Conservation (phyloP, 257 asterid genomes). For the Jacaranda mimosifolia region DNA sequence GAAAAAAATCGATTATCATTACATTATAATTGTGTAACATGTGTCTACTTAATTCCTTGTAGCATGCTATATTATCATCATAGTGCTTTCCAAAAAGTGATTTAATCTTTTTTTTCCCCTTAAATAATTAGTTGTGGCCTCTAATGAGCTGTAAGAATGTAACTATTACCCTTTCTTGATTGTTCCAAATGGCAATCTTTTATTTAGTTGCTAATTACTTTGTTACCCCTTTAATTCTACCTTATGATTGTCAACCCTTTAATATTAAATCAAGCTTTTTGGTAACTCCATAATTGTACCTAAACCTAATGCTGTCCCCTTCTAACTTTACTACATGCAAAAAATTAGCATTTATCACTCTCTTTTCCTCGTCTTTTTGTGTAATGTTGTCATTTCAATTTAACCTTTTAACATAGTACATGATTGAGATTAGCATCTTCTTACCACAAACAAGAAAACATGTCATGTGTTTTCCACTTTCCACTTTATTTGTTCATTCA, state of each 20-base stretch:
- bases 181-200: neutral
- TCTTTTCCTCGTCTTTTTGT: neutral
- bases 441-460: neutral
- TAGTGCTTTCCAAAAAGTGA: neutral
- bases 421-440: constrained; percentile 25
- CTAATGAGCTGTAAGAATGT: neutral
- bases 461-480: constrained; percentile 12
- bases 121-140: neutral
- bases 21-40: neutral
- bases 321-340: constrained; percentile 13
- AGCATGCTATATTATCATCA: neutral
- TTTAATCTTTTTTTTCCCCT: neutral
- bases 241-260: neutral
- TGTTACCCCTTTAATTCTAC: neutral
- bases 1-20: no score
- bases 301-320: neutral
- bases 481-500: neutral
- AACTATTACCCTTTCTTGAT: neutral
- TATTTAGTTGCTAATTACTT: neutral
- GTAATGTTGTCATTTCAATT: constrained; percentile 19
- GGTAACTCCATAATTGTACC: neutral
- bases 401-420: constrained; percentile 2
- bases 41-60: neutral
- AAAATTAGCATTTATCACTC: neutral
- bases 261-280: neutral